Conservation (phyloP, 352 stramenopile genomes). For the Phytophthora melonis region DNA sequence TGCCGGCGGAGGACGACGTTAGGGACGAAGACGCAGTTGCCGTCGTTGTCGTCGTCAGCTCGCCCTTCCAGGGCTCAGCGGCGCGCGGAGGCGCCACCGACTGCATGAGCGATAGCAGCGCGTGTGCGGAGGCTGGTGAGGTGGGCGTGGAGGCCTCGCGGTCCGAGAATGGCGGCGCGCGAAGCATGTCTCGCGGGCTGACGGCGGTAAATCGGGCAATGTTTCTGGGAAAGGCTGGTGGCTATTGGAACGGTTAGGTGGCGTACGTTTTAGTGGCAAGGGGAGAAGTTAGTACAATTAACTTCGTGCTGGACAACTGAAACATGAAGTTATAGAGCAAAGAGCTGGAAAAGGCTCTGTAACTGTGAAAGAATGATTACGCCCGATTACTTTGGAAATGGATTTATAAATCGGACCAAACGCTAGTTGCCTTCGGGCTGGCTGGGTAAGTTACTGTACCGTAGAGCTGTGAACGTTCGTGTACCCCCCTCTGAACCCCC, state of each 20-base stretch:
- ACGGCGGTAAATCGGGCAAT: constrained; percentile 3
- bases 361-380: too few species aligned
- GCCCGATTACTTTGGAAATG: not conserved
- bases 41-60: not conserved
- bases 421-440: not conserved
- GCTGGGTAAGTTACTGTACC: too few species aligned
- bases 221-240: constrained; percentile 1
- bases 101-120: constrained; percentile 39
- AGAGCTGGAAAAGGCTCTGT: too few species aligned
- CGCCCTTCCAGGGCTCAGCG: constrained; percentile 6
- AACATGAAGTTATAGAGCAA: not conserved
- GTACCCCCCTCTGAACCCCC: too few species aligned
- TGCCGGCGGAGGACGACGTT: constrained; percentile 12
- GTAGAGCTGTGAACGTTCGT: not conserved
- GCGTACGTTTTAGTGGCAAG: not conserved
- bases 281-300: too few species aligned
- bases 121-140: constrained; percentile 33
- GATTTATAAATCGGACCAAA: not conserved
- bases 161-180: not conserved
- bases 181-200: constrained; percentile 10
- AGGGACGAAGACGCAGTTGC: constrained; percentile 10
- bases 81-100: constrained; percentile 30
- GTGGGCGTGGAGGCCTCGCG: constrained; percentile 31
- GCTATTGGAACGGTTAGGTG: constrained; percentile 1
- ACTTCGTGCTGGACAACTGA: not conserved